Conservation (phyloP, 441 rosid species). For the Aquilaria agallochum region DNA sequence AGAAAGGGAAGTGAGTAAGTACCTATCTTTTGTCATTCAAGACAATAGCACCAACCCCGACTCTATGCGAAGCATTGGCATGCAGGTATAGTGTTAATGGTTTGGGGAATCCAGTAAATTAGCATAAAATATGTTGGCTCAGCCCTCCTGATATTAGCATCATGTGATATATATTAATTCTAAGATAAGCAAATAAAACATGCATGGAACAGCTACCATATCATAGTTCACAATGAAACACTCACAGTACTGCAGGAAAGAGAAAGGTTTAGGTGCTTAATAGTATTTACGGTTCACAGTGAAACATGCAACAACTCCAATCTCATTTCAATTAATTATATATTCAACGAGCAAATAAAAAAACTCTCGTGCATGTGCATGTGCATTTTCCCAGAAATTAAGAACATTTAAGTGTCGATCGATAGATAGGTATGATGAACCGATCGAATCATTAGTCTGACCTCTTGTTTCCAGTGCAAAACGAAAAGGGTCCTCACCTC, state of each 20-base stretch:
- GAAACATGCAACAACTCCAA: no score
- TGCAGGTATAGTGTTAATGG: slow-evolving; percentile 59
- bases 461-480: slow-evolving; percentile 65
- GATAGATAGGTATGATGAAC: no score
- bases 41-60: slow-evolving; percentile 68
- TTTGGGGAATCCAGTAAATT: slow-evolving; percentile 78
- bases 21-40: slow-evolving; percentile 77
- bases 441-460: no score
- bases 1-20: slow-evolving; percentile 14
- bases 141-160: slow-evolving; percentile 58
- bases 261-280: no score
- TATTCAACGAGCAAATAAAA: no score
- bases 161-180: not conserved
- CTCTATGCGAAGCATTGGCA: slow-evolving; percentile 70
- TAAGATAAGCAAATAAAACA: not conserved
- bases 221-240: no score
- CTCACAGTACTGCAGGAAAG: no score
- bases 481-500: slow-evolving; percentile 53
- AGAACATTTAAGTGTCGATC: no score
- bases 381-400: no score
- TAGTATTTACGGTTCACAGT: no score
- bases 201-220: not conserved
- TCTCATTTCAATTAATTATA: no score
- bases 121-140: slow-evolving; percentile 83
- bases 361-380: no score